phyloP scores from a whole-genome alignment of 768 basidiomycete species.

The Podaxis pistillaris region DNA sequence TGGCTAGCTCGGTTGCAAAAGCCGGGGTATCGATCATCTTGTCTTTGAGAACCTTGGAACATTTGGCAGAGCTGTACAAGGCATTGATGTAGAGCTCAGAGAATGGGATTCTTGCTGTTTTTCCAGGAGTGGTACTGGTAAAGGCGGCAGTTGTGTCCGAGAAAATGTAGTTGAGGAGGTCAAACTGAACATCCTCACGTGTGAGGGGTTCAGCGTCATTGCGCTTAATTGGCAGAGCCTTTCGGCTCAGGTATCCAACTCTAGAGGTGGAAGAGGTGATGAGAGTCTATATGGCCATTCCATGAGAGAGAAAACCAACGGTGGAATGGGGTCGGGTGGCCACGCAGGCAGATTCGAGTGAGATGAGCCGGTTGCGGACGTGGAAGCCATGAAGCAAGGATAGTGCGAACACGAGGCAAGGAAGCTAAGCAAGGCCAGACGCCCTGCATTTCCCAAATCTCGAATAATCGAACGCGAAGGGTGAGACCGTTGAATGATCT shows the following conservation, averaged over 20 bases:
- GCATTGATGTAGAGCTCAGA: conserved; percentile 82
- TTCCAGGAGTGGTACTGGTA: conserved; percentile 57
- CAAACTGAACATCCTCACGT: conserved; percentile 83
- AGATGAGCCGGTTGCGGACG: conserved; percentile 30
- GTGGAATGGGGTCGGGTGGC: conserved; percentile 50
- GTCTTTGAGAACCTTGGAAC: conserved; percentile 84
- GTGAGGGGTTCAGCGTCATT: conserved; percentile 81
- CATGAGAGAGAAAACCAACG: conserved; percentile 37
- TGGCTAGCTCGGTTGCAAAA: conserved; percentile 77
- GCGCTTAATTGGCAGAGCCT: conserved; percentile 78
- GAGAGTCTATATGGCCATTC: conserved; percentile 14
- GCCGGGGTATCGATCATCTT: conserved; percentile 83
- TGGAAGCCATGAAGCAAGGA: conserved; percentile 48
- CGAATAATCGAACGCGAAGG: conserved; percentile 22
- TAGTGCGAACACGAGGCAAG: conserved; percentile 35
- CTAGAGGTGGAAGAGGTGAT: conserved; percentile 25
- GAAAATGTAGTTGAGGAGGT: conserved; percentile 81
- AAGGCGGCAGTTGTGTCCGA: conserved; percentile 66
- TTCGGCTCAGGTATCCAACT: conserved; percentile 62
- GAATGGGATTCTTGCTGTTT: conserved; percentile 62
- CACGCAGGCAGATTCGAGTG: conserved; percentile 32
- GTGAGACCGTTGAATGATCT: conserved; percentile 29
- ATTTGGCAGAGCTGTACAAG: conserved; percentile 76
- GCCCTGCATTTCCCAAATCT: conserved; percentile 22
- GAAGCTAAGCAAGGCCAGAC: conserved; percentile 28